Percentiles rank a stretch among this genome's conserved stretches.
phyloP scores from a whole-genome alignment of 805 yeast genomes.

The Lipomyces kockii region DNA sequence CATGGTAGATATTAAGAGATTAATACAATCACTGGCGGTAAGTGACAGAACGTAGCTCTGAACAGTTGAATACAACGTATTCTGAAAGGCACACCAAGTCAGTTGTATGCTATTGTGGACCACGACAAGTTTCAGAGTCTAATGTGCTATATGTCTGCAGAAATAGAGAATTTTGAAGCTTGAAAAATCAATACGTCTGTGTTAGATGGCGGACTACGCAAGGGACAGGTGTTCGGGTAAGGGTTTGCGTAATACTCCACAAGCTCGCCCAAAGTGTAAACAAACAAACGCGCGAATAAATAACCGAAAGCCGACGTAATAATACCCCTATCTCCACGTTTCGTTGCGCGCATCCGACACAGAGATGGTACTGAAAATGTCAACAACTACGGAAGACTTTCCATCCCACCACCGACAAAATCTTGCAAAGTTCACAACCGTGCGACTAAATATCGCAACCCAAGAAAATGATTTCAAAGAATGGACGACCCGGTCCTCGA shows the following conservation, averaged over 20 bases:
- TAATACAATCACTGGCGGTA: too few species aligned
- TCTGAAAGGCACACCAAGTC: neutral
- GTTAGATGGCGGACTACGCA: too few species aligned
- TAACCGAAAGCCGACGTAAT: neutral
- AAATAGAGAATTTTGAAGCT: neutral
- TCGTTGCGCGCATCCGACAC: neutral
- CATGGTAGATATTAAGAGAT: neutral
- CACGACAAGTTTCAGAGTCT: neutral
- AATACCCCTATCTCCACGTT: constrained; percentile 5
- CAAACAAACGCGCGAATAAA: constrained; percentile 9
- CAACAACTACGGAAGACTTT: constrained; percentile 5
- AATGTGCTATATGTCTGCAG: neutral
- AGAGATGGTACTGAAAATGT: neutral
- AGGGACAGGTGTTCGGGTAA: too few species aligned
- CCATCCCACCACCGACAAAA: constrained; percentile 1
- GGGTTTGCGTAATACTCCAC: too few species aligned
- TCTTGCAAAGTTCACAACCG: constrained; percentile 5
- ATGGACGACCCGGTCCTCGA: constrained; percentile 22
- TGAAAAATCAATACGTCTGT: neutral
- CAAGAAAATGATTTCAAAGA: constrained; percentile 25
- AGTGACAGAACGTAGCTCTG: neutral
- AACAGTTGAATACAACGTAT: neutral
- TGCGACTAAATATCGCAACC: constrained; percentile 10
- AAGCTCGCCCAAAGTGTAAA: constrained; percentile 2
- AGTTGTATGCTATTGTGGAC: neutral